Evolutionary conservation across 1,284 basidiomycete species (phyloP).

Genomic region (Apiotrichum porosum): DNA sequence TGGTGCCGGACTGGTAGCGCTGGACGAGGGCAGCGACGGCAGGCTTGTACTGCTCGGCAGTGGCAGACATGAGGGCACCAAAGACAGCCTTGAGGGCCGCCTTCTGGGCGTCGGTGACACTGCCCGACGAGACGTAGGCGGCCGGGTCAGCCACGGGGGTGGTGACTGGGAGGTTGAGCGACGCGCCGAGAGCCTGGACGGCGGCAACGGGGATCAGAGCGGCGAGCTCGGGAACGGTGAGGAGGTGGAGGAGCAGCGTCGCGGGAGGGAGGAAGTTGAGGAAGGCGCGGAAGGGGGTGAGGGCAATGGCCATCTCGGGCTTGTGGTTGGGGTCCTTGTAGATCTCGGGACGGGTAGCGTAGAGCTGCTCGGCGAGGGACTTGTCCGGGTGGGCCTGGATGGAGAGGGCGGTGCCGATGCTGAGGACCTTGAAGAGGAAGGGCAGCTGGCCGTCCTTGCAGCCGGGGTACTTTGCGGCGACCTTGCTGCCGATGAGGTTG

Average conservation of each 20-base stretch:
- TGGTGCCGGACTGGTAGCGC: constrained; percentile 57
- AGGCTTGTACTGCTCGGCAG: constrained; percentile 53
- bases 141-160: constrained; percentile 14
- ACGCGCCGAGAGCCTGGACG: constrained; percentile 53
- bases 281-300: constrained; percentile 85
- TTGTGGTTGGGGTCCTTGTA: constrained; percentile 62
- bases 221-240: constrained; percentile 70
- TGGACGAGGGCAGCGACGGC: constrained; percentile 60
- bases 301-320: constrained; percentile 95
- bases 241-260: constrained; percentile 63
- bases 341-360: constrained; percentile 69
- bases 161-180: constrained; percentile 51
- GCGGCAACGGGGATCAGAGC: constrained; percentile 59
- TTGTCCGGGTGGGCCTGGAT: constrained; percentile 99
- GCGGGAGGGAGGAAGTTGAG: constrained; percentile 49
- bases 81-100: constrained; percentile 69
- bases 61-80: constrained; percentile 72
- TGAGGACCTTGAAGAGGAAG: constrained; percentile 90
- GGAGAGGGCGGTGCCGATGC: constrained; percentile 88
- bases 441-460: constrained; percentile 69
- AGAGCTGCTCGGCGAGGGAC: constrained; percentile 70
- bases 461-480: constrained; percentile 59
- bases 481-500: constrained; percentile 62
- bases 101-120: constrained; percentile 54
- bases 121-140: constrained; percentile 7